These are phyloP conservation scores for Trametes gibbosa DNA, from an alignment of 768 basidiomycete species.

Conservation along the genomic window DNA sequence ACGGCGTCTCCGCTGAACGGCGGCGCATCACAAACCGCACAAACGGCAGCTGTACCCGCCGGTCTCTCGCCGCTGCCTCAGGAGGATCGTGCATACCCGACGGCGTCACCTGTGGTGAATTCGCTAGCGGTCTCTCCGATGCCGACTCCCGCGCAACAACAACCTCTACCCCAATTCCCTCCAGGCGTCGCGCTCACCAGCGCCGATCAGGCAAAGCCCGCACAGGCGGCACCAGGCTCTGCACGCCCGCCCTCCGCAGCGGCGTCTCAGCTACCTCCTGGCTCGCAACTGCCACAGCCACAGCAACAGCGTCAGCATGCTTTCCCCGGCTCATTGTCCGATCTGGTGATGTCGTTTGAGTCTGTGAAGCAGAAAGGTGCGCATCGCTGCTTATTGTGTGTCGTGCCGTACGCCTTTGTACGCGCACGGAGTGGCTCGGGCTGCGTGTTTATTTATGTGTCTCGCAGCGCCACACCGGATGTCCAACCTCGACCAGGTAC, in stretches of 20 bases:
- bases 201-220: slow-evolving; percentile 23
- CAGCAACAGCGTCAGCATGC: slow-evolving; percentile 40
- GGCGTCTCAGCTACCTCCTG: slow-evolving; percentile 39
- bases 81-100: slow-evolving; percentile 41
- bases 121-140: slow-evolving; percentile 29
- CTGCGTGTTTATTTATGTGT: slow-evolving; percentile 3
- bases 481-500: slow-evolving; percentile 85
- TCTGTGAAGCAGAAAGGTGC: slow-evolving; percentile 94
- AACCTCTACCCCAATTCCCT: slow-evolving; percentile 49
- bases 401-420: neutral
- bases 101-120: slow-evolving; percentile 3
- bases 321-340: slow-evolving; percentile 84
- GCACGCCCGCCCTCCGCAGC: slow-evolving; percentile 51
- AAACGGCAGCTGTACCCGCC: slow-evolving; percentile 22
- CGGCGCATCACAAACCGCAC: slow-evolving; percentile 27
- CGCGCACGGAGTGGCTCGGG: neutral
- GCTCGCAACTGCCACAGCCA: slow-evolving; percentile 36
- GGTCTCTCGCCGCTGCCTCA: slow-evolving; percentile 50
- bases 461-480: slow-evolving; percentile 69
- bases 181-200: slow-evolving; percentile 61
- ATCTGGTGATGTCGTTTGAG: slow-evolving; percentile 93
- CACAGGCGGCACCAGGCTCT: slow-evolving; percentile 30
- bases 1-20: slow-evolving; percentile 36
- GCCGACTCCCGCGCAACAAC: slow-evolving; percentile 28
- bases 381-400: slow-evolving; percentile 10